A percentile compares a stretch with the other conserved stretches of the same genome.
These are phyloP conservation scores for Blastobotrys robertii DNA, from an alignment of 805 yeast genomes.

Conservation along the genomic window DNA sequence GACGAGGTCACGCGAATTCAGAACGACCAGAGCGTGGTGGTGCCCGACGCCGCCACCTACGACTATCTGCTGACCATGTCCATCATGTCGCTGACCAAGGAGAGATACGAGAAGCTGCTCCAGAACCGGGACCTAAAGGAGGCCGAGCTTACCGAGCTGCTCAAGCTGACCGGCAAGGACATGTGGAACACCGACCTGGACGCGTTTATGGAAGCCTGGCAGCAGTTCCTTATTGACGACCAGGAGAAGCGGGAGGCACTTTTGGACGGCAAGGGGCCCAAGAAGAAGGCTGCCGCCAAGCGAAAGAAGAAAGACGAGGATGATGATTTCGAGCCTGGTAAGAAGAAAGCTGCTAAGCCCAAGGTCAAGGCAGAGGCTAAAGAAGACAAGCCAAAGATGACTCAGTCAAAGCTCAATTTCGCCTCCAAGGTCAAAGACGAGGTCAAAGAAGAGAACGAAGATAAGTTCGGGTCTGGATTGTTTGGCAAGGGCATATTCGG, in stretches of 20 bases:
- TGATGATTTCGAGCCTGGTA: slow-evolving; percentile 24
- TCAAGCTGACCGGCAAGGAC: slow-evolving; percentile 70
- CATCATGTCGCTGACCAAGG: slow-evolving; percentile 86
- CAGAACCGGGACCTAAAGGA: slow-evolving; percentile 66
- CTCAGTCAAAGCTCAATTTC: not conserved
- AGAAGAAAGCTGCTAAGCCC: slow-evolving; percentile 17
- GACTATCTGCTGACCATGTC: slow-evolving; percentile 90
- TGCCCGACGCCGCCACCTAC: slow-evolving; percentile 52
- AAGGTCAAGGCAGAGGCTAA: slow-evolving; percentile 9
- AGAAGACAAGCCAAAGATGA: slow-evolving; percentile 2
- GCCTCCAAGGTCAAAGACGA: not conserved
- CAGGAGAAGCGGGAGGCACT: slow-evolving; percentile 45
- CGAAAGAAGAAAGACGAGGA: slow-evolving; percentile 22
- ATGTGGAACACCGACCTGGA: slow-evolving; percentile 82
- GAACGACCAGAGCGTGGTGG: slow-evolving; percentile 22
- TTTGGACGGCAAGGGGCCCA: slow-evolving; percentile 26
- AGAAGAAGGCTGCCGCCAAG: slow-evolving; percentile 32
- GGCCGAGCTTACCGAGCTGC: slow-evolving; percentile 53
- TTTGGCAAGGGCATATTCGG: not conserved
- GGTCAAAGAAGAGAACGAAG: slow-evolving; percentile 1
- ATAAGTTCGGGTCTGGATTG: not conserved
- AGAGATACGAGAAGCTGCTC: slow-evolving; percentile 73
- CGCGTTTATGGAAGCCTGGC: slow-evolving; percentile 57
- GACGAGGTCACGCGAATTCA: slow-evolving; percentile 26
- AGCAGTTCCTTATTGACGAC: slow-evolving; percentile 57